Base-by-base conservation (phyloP, 192 early-diverging fungal species). In the Phycomyces nitens region DNA sequence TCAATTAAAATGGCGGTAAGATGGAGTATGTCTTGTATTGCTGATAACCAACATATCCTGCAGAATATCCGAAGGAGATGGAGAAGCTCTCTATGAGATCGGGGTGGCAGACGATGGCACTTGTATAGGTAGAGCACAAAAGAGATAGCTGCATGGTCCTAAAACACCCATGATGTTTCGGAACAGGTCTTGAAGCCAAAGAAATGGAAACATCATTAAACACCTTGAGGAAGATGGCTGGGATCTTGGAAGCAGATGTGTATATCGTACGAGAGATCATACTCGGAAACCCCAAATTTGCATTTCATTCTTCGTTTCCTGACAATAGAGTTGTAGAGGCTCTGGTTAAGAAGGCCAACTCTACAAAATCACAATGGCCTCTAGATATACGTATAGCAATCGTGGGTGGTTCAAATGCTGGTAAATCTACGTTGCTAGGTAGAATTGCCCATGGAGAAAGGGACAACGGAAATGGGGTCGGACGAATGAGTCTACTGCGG, bases 391-490 rank as follows among this genome's bases (percentile, higher is more conserved):
- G 93, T 6, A 81, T 95, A 6, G 91, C 90, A 1, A 82, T 97
- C 7, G 77, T 97, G 1, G 95, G 94, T 20, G 89, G 86, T 29
- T 82, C 81, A 15, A 87, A 90, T 64, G 87, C 87, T 3, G 88
- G 88, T 49, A 90, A 97, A 65, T 96, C 94, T 0, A 93, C 95
- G 10, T 72, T 97, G 12, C 73, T 97, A 9, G 92, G 91, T 3
- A 85, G 87, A 62, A 69, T 97, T 18, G 85, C 88, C 2, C 86
- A 97, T 73, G 85, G 85, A 20, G 88, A 93, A 27, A 74, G 79
- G 1, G 95, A 97, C 64, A 94, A 95, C 61, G 94, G 94, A 15
- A 76, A 84, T 26, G 95, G 95, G 41, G 88, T 89, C 63, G 84
- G 93, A 5, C 70, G 94, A 3, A 77, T 95, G 16, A 93, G 89